Evolutionary conservation across 2,329 filamentous ascomycete genomes (phyloP).

Genomic region (Colletotrichum sp.): DNA sequence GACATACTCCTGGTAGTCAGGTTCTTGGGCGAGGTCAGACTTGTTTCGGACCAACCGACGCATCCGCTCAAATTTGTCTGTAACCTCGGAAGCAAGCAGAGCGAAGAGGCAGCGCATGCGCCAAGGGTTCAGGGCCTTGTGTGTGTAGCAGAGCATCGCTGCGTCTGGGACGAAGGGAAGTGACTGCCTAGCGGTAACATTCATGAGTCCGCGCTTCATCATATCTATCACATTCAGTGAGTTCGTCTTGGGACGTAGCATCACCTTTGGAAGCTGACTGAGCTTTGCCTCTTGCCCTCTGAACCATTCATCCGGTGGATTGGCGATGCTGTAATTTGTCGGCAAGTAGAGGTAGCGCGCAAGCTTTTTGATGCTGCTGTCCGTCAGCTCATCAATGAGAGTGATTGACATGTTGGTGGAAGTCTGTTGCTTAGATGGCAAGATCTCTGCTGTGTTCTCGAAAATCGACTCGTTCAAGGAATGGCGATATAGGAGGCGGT

Average conservation of each 20-base stretch:
- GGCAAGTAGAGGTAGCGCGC: slow-evolving; percentile 42
- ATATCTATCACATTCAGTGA: slow-evolving; percentile 28
- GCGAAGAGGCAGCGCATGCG: slow-evolving; percentile 49
- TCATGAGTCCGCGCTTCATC: slow-evolving; percentile 35
- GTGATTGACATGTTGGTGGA: neutral
- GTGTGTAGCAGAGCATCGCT: slow-evolving; percentile 44
- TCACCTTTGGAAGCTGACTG: slow-evolving; percentile 25
- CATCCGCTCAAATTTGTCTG: slow-evolving; percentile 31
- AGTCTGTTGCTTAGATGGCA: neutral
- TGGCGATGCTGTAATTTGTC: slow-evolving; percentile 29
- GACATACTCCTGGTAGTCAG: slow-evolving; percentile 26
- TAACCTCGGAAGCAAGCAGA: slow-evolving; percentile 46
- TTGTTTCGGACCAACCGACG: slow-evolving; percentile 25
- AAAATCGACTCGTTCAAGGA: neutral
- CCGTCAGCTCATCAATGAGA: slow-evolving; percentile 24
- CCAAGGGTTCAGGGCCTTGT: slow-evolving; percentile 44
- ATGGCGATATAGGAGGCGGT: neutral
- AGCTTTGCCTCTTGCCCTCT: slow-evolving; percentile 33
- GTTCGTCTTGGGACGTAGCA: slow-evolving; percentile 28
- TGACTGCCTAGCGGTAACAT: slow-evolving; percentile 30
- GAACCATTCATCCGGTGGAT: slow-evolving; percentile 40
- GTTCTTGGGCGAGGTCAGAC: neutral
- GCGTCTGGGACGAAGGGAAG: slow-evolving; percentile 27
- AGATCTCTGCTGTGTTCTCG: neutral
- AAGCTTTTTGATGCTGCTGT: slow-evolving; percentile 33